Evolutionary conservation across 306 rosid species (phyloP), one percentile per base, ranked within the genome.

Genomic region (Elaeagnus macrophylla): DNA sequence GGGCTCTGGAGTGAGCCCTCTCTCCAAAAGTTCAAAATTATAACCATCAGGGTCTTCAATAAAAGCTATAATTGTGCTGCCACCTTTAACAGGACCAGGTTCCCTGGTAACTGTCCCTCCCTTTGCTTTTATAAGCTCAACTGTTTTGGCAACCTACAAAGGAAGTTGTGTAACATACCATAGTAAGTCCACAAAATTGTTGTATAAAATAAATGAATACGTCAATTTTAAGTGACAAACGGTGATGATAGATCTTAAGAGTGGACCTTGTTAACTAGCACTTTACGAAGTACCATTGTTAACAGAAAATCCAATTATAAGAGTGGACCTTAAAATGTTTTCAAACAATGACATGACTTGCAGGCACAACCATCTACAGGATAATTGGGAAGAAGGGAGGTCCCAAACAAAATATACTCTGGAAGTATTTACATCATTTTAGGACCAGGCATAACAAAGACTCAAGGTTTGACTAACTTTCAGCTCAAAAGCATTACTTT

Each of bases 41-140:
- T 83, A 86, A 59, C 95, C 95, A 76, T 83, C 93, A 32, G 91
- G 88, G 71, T 86, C 95, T 64, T 80, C 81, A 54, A 83, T 56
- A 55, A 48, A 77, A 35, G 88, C 93, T 67, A 63, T 17, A 42
- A 56, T 53, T 10, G 87, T 59, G 61, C 69, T 68, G 54, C 83
- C 74, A 65, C 79, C 88, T 64, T 78, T 67, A 45, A 72, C 67
- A 54, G 74, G 85, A 67, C 74, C 73, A 48, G 83, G 83, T 48
- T 86, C 93, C 54, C 79, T 60, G 38, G 71, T 83, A 53, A 86
- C 69, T 62, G 70, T 80, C 41, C 95, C 95, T 59, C 91, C 88
- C 74, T 78, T 86, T 32, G 77, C 83, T 68, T 67, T 83, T 51
- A 81, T 77, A 18, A 80, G 78, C 45, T 80, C 88, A 68, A 86